Base-by-base conservation (phyloP, 768 basidiomycete species). In the Termitomyces sp. region DNA sequence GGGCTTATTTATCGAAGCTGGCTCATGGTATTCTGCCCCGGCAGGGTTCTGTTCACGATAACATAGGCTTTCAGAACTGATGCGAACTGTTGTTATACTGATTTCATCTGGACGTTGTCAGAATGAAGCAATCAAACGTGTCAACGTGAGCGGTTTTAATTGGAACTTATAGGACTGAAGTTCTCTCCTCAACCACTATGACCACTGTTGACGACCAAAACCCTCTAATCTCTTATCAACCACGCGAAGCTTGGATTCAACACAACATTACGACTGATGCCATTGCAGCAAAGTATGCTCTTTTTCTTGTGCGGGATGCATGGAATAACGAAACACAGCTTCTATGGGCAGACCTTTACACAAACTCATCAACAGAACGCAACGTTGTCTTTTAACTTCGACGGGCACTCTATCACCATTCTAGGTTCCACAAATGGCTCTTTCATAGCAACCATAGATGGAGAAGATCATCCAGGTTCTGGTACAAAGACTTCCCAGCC, bases 191-290 rank as follows among this genome's bases (percentile, higher is more conserved):
- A 24, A 34, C 31, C 6, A 5, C 24, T 6, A 50, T 54, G 16
- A 47, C 46, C 7, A 54, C 58, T 6, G 20, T 59, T 13, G 58
- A 59, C 24, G 53, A 59, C 44, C 33, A 47, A 44, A 58, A 34
- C 51, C 58, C 52, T 41, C 36, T 58, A 2, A 58, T 58, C 22
- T 37, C 44, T 15, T 58, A 58, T 36, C 42, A 54, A 12, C 58
- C 58, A 6, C 34, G 42, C 18, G 45, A 47, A 7, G 58, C 58
- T 46, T 59, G 58, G 58, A 12, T 39, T 8, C 58, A 59, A 18
- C 58, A 59, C 39, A 49, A 48, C 31, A 11, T 41, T 39, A 54
- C 15, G 5, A 54, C 52, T 7, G 46, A 59, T 36, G 18, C 34
- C 15, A 11, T 54, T 53, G 58, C 58, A 48, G 34, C 27, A 18